A percentile compares a stretch with the other conserved stretches of the same genome.
Conservation (phyloP, 2,329 filamentous ascomycete species). For the Aspergillus sp. region DNA sequence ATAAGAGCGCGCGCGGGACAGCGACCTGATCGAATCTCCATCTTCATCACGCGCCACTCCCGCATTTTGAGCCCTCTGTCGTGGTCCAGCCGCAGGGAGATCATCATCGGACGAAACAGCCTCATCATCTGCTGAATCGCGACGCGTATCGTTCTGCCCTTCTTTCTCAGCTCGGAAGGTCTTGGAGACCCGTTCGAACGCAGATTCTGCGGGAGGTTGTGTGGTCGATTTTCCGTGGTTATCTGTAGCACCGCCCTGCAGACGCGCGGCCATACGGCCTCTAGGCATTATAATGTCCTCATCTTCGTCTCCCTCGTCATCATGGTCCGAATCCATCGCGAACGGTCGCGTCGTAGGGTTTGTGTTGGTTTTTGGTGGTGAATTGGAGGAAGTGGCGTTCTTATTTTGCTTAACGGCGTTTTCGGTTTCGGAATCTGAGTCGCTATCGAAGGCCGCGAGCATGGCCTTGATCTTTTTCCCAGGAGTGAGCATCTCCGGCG, state of each 20-base stretch:
- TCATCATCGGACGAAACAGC: slow-evolving; percentile 29
- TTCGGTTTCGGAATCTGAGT: slow-evolving; percentile 48
- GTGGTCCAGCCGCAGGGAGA: slow-evolving; percentile 28
- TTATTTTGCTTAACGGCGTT: slow-evolving; percentile 10
- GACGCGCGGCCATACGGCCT: slow-evolving; percentile 64
- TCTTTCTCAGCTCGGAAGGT: slow-evolving; percentile 20
- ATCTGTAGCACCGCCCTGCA: slow-evolving; percentile 48
- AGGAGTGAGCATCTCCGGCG: slow-evolving; percentile 42
- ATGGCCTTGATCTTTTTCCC: slow-evolving; percentile 51
- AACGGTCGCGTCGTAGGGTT: background rate
- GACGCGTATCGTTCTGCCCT: slow-evolving; percentile 9
- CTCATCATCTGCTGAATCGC: slow-evolving; percentile 17
- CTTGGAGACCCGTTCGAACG: slow-evolving; percentile 42
- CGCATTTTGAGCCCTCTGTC: slow-evolving; percentile 30
- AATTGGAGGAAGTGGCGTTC: slow-evolving; percentile 2
- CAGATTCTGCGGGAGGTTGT: slow-evolving; percentile 26
- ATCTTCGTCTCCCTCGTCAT: slow-evolving; percentile 38
- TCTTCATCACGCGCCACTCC: slow-evolving; percentile 28
- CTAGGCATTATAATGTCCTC: slow-evolving; percentile 57
- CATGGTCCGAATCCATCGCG: slow-evolving; percentile 14
- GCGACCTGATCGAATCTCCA: slow-evolving; percentile 20
- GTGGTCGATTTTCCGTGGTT: slow-evolving; percentile 5
- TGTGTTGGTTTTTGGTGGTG: background rate
- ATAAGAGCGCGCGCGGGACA: slow-evolving; percentile 25
- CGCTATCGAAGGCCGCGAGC: slow-evolving; percentile 49